Percentiles rank a stretch among this genome's conserved stretches.
Evolutionary conservation across 495 filamentous ascomycete genomes (phyloP).

Genomic region (Tuber indicum): DNA sequence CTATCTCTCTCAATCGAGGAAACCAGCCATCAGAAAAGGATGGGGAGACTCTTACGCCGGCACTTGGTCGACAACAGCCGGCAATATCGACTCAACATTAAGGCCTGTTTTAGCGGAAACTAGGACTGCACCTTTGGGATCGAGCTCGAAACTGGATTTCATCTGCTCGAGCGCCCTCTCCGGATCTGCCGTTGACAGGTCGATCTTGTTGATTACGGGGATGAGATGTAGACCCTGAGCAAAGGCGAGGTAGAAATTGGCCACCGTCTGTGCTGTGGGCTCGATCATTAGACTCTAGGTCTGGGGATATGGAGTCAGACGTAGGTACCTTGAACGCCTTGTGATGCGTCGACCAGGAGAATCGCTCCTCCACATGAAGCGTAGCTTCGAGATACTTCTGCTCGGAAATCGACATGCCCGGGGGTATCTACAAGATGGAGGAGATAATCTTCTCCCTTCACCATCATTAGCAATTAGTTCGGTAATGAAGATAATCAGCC

Average conservation of each 20-base stretch:
- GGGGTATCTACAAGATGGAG: conserved; percentile 95
- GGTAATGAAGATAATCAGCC: background rate
- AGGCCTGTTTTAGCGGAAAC: conserved; percentile 92
- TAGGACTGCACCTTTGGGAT: conserved; percentile 68
- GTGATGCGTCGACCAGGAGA: conserved; percentile 71
- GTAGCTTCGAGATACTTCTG: conserved; percentile 90
- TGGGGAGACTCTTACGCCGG: conserved; percentile 52
- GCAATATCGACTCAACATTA: conserved; percentile 73
- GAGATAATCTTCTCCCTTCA: conserved; percentile 74
- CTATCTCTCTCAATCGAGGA: background rate
- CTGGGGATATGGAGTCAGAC: background rate
- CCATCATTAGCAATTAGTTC: background rate
- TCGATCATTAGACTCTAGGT: conserved; percentile 12
- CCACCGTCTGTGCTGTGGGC: conserved; percentile 51
- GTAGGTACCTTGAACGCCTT: conserved; percentile 41
- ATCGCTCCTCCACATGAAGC: conserved; percentile 90
- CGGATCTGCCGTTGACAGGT: conserved; percentile 79
- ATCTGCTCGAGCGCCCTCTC: conserved; percentile 80
- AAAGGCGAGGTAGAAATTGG: conserved; percentile 97
- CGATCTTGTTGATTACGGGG: conserved; percentile 93
- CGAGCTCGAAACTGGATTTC: conserved; percentile 75
- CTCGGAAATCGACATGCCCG: conserved; percentile 94
- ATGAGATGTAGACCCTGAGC: conserved; percentile 79
- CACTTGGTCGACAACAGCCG: conserved; percentile 75
- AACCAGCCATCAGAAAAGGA: background rate